Evolutionary conservation across 257 asterid genomes (phyloP), one percentile per base, ranked within the genome.

Genomic region (Nicotiana noctiflora): DNA sequence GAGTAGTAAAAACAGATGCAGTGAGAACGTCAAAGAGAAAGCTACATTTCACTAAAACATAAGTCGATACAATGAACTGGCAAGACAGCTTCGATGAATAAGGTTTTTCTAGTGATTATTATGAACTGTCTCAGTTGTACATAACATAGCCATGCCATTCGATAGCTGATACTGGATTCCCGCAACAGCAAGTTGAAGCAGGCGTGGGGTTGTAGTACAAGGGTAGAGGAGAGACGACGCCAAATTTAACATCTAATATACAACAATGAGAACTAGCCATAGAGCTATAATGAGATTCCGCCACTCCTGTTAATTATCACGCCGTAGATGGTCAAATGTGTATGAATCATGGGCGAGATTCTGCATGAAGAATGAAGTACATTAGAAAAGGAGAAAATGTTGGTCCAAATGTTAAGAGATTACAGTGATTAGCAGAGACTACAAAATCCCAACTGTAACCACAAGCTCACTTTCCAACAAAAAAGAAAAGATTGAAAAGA

Each of bases 281-380:
- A 14, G 61, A 46, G 23, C 25, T 72, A 6, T 13, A 21, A 44
- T 6, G 37, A 40, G n/a, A 70, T 6, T 44, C 13, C 23, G 19
- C 21, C 59, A 10, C 77, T 70, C 59, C 37, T 44, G 59, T 23
- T 46, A 72, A 14, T 46, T 72, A 31, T 46, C 40, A 49, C 61
- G 78, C 15, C 78, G 40, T 46, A 72, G 78, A 72, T 72, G 78
- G 61, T 46, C 78, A 46, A 72, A 72, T 72, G 61, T 72, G 23
- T 72, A 72, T 23, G 78, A 72, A 72, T 72, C 78, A 46, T 72
- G 78, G 25, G 78, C 78, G 12, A 72, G 78, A 72, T 72, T 72
- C 78, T 72, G 78, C 61, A 72, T 46, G 40, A 72, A 46, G 78
- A 46, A 46, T 6, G 40, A 13, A 23, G 37, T 46, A 0, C 40